Evolutionary conservation across 1,139 yeast species (phyloP).

Genomic region (Torulaspora pretoriensis): DNA sequence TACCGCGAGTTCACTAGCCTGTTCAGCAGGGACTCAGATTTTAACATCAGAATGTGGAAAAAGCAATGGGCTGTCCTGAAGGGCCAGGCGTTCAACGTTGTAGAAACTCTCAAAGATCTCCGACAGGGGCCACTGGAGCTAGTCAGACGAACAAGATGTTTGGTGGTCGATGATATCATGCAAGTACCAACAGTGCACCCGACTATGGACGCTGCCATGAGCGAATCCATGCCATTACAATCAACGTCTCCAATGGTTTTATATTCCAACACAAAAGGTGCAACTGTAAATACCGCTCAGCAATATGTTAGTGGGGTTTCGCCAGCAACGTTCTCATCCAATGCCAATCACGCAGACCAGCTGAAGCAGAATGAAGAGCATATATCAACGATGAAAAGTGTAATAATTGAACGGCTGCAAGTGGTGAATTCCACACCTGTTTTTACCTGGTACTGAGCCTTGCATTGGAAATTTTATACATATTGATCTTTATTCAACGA

Average conservation of each 20-base stretch:
- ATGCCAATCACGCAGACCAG: background rate
- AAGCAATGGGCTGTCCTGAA: slow-evolving; percentile 68
- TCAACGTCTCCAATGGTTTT: slow-evolving; percentile 20
- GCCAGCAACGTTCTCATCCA: background rate
- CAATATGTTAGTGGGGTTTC: background rate
- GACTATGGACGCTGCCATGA: slow-evolving; percentile 39
- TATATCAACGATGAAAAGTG: slow-evolving; percentile 37
- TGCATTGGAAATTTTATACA: background rate
- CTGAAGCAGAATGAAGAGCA: background rate
- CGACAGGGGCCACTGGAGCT: slow-evolving; percentile 68
- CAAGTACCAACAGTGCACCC: slow-evolving; percentile 47
- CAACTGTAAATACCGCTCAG: background rate
- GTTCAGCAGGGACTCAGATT: slow-evolving; percentile 56
- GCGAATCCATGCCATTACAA: slow-evolving; percentile 30
- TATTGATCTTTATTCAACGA: background rate
- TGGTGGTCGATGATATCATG: slow-evolving; percentile 61
- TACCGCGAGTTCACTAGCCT: slow-evolving; percentile 45
- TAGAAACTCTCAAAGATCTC: slow-evolving; percentile 54
- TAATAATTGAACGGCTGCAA: slow-evolving; percentile 60
- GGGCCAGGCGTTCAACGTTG: slow-evolving; percentile 77
- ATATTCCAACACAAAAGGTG: slow-evolving; percentile 6
- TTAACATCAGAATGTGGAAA: slow-evolving; percentile 62
- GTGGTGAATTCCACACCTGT: slow-evolving; percentile 58
- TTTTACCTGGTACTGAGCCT: slow-evolving; percentile 59
- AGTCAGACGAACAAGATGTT: slow-evolving; percentile 53